Conservation (phyloP, 1,139 yeast species). For the Kodamaea sp. region DNA sequence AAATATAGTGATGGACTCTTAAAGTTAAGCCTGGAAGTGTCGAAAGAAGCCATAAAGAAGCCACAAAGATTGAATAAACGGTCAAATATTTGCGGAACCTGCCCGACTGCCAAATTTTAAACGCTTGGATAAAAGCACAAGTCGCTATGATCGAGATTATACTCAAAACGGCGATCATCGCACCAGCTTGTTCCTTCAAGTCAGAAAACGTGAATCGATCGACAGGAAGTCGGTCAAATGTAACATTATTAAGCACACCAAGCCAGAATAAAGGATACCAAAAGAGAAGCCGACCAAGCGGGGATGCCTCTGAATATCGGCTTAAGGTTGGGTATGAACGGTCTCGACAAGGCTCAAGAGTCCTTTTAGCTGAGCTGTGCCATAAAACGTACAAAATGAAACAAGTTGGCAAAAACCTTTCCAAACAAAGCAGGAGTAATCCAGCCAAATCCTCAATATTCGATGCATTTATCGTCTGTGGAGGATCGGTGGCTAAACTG, state of each 20-base stretch:
- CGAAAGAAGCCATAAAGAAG: conserved; percentile 45
- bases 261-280: conserved; percentile 87
- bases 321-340: conserved; percentile 11
- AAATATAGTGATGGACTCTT: conserved; percentile 84
- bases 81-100: conserved; percentile 55
- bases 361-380: conserved; percentile 46
- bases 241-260: conserved; percentile 80
- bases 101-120: conserved; percentile 77
- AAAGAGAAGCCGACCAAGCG: conserved; percentile 52
- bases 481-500: conserved; percentile 79
- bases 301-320: conserved; percentile 11
- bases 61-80: conserved; percentile 49
- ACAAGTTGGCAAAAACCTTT: conserved; percentile 70
- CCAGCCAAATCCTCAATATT: conserved; percentile 53
- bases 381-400: conserved; percentile 75
- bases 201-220: conserved; percentile 76
- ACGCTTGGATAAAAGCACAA: conserved; percentile 72
- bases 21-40: conserved; percentile 66
- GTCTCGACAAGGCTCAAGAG: conserved; percentile 17
- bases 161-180: conserved; percentile 58
- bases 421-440: conserved; percentile 66
- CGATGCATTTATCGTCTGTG: conserved; percentile 53
- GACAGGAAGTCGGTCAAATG: conserved; percentile 83
- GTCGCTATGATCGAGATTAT: conserved; percentile 43
- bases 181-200: conserved; percentile 72